Base-by-base conservation (phyloP, 495 filamentous ascomycete genomes). In the Trichocladium uniseriatum region DNA sequence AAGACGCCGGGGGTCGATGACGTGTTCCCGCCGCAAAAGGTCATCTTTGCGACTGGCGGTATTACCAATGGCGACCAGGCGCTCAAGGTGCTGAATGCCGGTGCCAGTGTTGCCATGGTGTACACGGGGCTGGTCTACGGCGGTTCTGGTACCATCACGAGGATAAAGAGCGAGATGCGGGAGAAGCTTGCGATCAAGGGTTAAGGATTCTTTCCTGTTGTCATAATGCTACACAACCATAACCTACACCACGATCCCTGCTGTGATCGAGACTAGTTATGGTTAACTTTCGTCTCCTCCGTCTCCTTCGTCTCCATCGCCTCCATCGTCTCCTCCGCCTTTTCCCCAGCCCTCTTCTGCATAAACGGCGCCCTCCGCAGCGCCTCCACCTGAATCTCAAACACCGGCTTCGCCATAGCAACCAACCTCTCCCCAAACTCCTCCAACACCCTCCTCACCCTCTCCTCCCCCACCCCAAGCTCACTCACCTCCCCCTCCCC, bases 31-130 rank as follows among this genome's bases (percentile, higher is more conserved):
- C 60, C 66, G 28, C 79, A 76, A 32, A 95, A 95, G 72, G 81
- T 87, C 37, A 83, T 98, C 38, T 96, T 97, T 64, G 90, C 90
- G 11, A 87, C 83, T 0, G 91, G 91, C 1, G 92, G 92, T 8
- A 92, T 98, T 53, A 87, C 81, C 5, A 89, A 78, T 53, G 92
- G 91, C 9, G 72, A 79, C 42, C 83, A 95, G 69, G 92, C 87
- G 6, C 71, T 84, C 5, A 76, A 84, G 66, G 79, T 85, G 0
- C 70, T 94, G 31, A 80, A 89, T 51, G 87, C 89, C 0, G 92
- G 92, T 9, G 91, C 92, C 0, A 88, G 81, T 45, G 80, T 94
- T 0, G 88, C 87, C 1, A 88, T 89, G 83, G 77, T 92, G 37
- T 92, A 87, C 58, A 87, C 83, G 3, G 68, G 83, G 8, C 65